Evolutionary conservation across 2,329 filamentous ascomycete genomes (phyloP), one percentile per base, ranked within the genome.

Genomic region (Chrysoporthe deuterocubensis): DNA sequence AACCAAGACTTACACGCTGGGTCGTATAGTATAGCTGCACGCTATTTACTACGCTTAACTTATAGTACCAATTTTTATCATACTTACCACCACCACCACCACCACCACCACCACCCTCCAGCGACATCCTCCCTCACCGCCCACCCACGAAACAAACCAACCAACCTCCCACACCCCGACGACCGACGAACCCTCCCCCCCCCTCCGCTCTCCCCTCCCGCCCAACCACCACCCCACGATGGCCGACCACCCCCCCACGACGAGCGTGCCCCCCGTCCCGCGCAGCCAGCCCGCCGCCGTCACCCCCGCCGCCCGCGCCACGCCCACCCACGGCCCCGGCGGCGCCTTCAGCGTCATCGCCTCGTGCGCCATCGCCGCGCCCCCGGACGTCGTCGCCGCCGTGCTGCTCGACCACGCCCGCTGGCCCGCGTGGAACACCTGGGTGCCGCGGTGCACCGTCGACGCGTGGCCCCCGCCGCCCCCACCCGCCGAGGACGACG

Each of bases 401-500:
- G 69, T 76, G 57, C 86, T 79, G 43, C 71, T 78, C 56, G 72
- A 78, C 56, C 70, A 77, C 37, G 54, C 73, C 26, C 71, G 73
- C 8, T 81, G 78, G 73, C 72, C 75, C 4, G 56, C 68, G n/a
- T 80, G 79, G 78, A 81, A 80, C 73, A 71, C 71, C 57, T 80
- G 78, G 69, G 70, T 75, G 64, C 76, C 74, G 3, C 67, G 69
- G 43, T 73, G 74, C 65, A 73, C 70, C 54, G 71, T 80, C 67
- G 66, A 71, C 66, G 69, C 69, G 62, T 70, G 73, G 58, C 70
- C 74, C 11, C 37, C 65, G 11, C 61, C 70, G 21, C 68, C 57
- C 32, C 62, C 4, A 43, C 57, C 69, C 44, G 66, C 70, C 18
- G 62, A 14, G 16, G 7, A 4, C 34, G 37, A n/a, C n/a, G n/a